phyloP scores from a whole-genome alignment of 345 rosid genomes.

The Salix caprea region DNA sequence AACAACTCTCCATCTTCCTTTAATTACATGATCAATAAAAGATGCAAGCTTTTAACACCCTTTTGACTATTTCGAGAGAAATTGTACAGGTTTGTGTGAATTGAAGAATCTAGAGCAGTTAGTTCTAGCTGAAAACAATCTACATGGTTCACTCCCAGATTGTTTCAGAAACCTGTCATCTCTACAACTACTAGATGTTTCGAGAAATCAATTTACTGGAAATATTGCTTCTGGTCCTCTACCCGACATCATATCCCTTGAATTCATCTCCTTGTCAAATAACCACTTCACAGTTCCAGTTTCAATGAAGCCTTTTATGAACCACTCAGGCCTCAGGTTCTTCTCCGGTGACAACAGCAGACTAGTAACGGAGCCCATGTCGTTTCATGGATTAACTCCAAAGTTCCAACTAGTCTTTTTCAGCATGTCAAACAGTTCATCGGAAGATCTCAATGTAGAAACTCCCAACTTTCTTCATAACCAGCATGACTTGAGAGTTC shows the following conservation, averaged over 20 bases:
- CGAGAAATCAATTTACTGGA: constrained; percentile 12
- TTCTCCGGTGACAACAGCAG: not conserved
- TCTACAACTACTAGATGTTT: constrained; percentile 11
- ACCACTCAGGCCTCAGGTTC: constrained; percentile 14
- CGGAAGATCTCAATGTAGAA: not conserved
- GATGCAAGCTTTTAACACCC: not conserved
- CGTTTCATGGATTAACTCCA: not conserved
- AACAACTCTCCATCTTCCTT: not conserved
- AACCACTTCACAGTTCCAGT: not conserved
- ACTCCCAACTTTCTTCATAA: constrained; percentile 2
- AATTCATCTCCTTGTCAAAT: not conserved
- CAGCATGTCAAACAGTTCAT: not conserved
- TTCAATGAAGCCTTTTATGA: constrained; percentile 1
- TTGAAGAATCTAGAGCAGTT: too few species aligned
- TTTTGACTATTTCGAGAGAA: not conserved
- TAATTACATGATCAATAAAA: too few species aligned
- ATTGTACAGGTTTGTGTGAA: too few species aligned
- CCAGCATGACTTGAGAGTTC: constrained; percentile 4
- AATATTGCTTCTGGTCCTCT: not conserved
- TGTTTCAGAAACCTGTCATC: constrained; percentile 15
- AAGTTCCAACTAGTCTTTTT: not conserved
- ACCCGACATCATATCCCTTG: not conserved
- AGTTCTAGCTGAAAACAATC: too few species aligned
- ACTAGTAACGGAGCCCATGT: not conserved
- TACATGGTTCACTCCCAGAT: not conserved